Evolutionary conservation across 179 eudicot genomes (phyloP), one percentile per base, ranked within the genome.

Genomic region (Beta lomatogona): DNA sequence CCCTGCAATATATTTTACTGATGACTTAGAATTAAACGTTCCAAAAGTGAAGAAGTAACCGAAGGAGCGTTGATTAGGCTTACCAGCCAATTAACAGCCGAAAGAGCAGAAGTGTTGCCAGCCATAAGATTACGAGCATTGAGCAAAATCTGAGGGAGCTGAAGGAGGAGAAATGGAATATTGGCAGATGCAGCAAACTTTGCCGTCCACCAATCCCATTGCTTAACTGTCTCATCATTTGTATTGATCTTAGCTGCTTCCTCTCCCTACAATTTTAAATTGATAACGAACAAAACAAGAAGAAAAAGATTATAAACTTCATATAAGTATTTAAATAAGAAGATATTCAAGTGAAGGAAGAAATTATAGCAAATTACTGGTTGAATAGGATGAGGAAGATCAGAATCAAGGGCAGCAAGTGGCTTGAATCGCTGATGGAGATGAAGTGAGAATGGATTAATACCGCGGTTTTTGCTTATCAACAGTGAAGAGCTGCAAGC

Each of bases 81-180:
- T 86, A 96, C 99, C 93, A 96, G 97, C 98, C 99, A 94, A 73
- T 96, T 97, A 79, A 96, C 93, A 8, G 99, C 99, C 25, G 87
- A 86, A 15, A 96, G 91, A 55, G 99, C 97, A 69, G 92, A 75
- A 53, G 86, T 88, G 83, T 96, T 94, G 65, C 99, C 97, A 5
- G 96, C 90, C 76, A 90, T 61, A 73, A 96, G 98, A 87, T 94
- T 96, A 70, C 91, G 94, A 70, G 96, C 88, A 85, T 96, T 96
- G 77, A 96, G 98, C 83, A 90, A 79, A 63, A 96, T 96, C 82
- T 96, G 99, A 81, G 99, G 99, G 75, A 96, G 79, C 85, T 94
- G 99, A 76, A 96, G 86, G 75, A 95, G 79, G 76, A 95, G 87
- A 85, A 95, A 95, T 0, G 99, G 99, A 67, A 95, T 19, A 84